Base-by-base conservation (phyloP, 2,329 filamentous ascomycete genomes). In the Xylariaceae sp. region DNA sequence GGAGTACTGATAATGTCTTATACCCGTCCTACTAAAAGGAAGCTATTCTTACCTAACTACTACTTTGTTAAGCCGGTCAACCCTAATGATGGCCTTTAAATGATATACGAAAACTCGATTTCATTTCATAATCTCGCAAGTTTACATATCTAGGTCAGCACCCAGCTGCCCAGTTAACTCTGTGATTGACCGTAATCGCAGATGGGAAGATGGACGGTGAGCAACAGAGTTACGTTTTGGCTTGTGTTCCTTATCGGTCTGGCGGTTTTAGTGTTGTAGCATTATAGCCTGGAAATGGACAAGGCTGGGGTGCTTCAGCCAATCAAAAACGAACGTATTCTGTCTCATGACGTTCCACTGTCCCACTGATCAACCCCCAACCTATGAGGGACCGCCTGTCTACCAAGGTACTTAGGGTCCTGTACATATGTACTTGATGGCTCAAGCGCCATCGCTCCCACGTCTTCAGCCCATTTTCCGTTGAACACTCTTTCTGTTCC, bases 271-370 rank as follows among this genome's bases (percentile, higher is more conserved):
- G 32, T 37, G 12, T 14, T 37, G 7, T 37, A 37, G 32, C 14
- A 37, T 4, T 9, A 26, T 3, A 4, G 32, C 32, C 52, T 60
- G 45, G 51, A 60, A 62, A 52, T 40, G 46, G 47, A 29, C 60
- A 56, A 62, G 57, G 60, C 57, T 62, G 48, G 52, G 43, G 40
- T 3, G 16, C 26, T 50, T 43, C 2, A 21, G 40, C 60, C 60
- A 63, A 63, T 63, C 26, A 59, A 37, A 40, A 54, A 14, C 19
- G 5, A 2, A 18, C 10, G 19, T 9, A 52, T 14, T 16, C 40
- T 16, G 55, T 63, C 60, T 55, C 60, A 63, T 63, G 60, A 63
- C 60, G 60, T 63, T 53, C 60, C 57, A 54, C 60, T 23, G 19
- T n/a, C 9, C 60, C 60, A n/a, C n/a, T n/a, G n/a, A n/a, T n/a